A percentile compares a stretch with the other conserved stretches of the same genome.
Conservation (phyloP, 139 green algal species). For the Chlamydomonas incerta region DNA sequence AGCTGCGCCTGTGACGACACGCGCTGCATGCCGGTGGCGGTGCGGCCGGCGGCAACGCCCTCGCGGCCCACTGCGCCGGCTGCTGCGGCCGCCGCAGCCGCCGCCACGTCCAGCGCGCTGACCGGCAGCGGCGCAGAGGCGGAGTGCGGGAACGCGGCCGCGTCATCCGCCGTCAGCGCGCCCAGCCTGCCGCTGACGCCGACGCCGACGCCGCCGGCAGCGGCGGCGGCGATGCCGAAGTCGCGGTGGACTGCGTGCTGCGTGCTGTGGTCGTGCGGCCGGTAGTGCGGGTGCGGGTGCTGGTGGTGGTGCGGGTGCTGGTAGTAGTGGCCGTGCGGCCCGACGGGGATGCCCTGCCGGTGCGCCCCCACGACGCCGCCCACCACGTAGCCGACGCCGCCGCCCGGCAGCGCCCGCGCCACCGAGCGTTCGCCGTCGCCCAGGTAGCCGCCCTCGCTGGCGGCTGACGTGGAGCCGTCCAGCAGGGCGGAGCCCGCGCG, state of each 20-base stretch:
- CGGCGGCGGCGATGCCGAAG: too few species aligned
- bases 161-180: not conserved
- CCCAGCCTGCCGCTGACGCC: too few species aligned
- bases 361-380: not conserved
- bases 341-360: not conserved
- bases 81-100: not conserved
- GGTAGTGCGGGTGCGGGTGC: not conserved
- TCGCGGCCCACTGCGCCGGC: not conserved
- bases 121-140: not conserved
- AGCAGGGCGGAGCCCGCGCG: not conserved
- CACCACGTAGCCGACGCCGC: too few species aligned
- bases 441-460: conserved; percentile 47
- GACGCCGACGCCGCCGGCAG: too few species aligned
- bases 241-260: too few species aligned
- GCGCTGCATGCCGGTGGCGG: too few species aligned
- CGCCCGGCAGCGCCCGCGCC: too few species aligned
- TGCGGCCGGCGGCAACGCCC: not conserved
- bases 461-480: not conserved
- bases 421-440: conserved; percentile 4
- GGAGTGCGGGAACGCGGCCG: not conserved
- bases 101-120: not conserved
- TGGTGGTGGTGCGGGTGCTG: not conserved
- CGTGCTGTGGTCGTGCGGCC: not conserved
- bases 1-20: too few species aligned
- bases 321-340: conserved; percentile 6